A percentile compares a stretch with the other conserved stretches of the same genome.
Evolutionary conservation across 768 basidiomycete species (phyloP).

Genomic region (Boletus reticulatus): DNA sequence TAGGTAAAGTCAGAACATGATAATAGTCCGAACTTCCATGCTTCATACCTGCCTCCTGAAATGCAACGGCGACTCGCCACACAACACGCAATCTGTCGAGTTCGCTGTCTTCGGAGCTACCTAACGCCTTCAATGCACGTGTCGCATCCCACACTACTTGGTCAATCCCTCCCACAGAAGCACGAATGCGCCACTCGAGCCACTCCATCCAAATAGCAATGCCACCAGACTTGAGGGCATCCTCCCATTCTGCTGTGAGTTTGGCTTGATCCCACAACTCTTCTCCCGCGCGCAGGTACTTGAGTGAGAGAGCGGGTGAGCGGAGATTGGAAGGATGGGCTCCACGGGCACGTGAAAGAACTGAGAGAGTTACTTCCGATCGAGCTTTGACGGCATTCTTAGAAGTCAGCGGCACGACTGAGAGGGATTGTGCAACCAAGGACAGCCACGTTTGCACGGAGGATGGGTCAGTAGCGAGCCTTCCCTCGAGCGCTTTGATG

Average conservation of each 20-base stretch:
- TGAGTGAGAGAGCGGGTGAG: slow-evolving; percentile 53
- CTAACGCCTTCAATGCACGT: slow-evolving; percentile 45
- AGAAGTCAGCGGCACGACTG: slow-evolving; percentile 56
- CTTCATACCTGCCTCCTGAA: slow-evolving; percentile 63
- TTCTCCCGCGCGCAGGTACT: slow-evolving; percentile 70
- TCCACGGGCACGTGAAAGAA: slow-evolving; percentile 62
- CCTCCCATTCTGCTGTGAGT: slow-evolving; percentile 66
- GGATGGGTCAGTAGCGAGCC: slow-evolving; percentile 48
- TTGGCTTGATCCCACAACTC: slow-evolving; percentile 63
- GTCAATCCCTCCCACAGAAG: slow-evolving; percentile 45
- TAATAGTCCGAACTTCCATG: not conserved
- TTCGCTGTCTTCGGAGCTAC: slow-evolving; percentile 44
- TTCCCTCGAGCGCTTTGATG: slow-evolving; percentile 56
- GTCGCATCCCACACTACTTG: slow-evolving; percentile 51
- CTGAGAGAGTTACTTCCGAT: slow-evolving; percentile 66
- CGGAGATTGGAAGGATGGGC: slow-evolving; percentile 49
- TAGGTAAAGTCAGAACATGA: slow-evolving; percentile 26
- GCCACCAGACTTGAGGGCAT: slow-evolving; percentile 50
- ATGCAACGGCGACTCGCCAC: slow-evolving; percentile 65
- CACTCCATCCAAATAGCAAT: slow-evolving; percentile 74
- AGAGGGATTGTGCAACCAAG: slow-evolving; percentile 60
- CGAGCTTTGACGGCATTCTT: slow-evolving; percentile 69
- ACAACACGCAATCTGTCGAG: slow-evolving; percentile 56
- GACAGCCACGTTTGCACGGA: slow-evolving; percentile 60
- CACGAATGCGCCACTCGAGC: slow-evolving; percentile 72